Evolutionary conservation across 2,329 filamentous ascomycete species (phyloP).

Genomic region (Xylariaceae sp.): DNA sequence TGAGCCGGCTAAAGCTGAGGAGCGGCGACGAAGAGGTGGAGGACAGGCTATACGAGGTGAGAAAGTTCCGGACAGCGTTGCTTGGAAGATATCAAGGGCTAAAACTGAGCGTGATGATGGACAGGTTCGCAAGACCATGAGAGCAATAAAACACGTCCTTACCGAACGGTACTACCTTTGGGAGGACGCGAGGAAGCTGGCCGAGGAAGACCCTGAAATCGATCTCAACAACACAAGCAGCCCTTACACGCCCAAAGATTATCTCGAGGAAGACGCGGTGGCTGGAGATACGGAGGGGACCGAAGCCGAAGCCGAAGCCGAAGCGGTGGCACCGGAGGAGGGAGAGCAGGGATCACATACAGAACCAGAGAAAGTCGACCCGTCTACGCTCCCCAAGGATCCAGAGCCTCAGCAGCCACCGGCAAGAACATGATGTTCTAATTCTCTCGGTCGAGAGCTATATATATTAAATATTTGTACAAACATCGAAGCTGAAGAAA

Average conservation of each 20-base stretch:
- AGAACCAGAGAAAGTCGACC: conserved; percentile 23
- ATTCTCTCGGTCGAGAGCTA: no score
- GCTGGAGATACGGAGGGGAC: conserved; percentile 40
- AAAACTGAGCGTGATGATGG: conserved; percentile 1
- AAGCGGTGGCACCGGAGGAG: background rate
- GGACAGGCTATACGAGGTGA: conserved; percentile 67
- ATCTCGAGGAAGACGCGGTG: conserved; percentile 40
- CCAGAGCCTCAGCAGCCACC: conserved; percentile 25
- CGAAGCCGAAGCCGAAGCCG: conserved; percentile 10
- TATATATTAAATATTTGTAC: no score
- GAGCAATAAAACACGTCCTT: conserved; percentile 79
- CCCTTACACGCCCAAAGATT: conserved; percentile 52
- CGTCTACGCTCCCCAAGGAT: conserved; percentile 22
- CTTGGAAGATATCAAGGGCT: background rate
- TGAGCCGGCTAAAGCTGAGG: conserved; percentile 66
- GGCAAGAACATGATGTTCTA: conserved; percentile 24
- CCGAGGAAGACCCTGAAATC: conserved; percentile 68
- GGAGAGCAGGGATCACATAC: conserved; percentile 1
- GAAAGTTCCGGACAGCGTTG: conserved; percentile 1
- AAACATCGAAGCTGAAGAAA: no score
- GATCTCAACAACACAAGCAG: conserved; percentile 55
- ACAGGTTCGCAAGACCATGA: conserved; percentile 77
- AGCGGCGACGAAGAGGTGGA: conserved; percentile 73
- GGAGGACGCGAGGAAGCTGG: conserved; percentile 72
- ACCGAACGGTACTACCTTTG: conserved; percentile 89